Evolutionary conservation across 2,329 filamentous ascomycete species (phyloP), one percentile per base, ranked within the genome.

Genomic region (Fusarium sp.): DNA sequence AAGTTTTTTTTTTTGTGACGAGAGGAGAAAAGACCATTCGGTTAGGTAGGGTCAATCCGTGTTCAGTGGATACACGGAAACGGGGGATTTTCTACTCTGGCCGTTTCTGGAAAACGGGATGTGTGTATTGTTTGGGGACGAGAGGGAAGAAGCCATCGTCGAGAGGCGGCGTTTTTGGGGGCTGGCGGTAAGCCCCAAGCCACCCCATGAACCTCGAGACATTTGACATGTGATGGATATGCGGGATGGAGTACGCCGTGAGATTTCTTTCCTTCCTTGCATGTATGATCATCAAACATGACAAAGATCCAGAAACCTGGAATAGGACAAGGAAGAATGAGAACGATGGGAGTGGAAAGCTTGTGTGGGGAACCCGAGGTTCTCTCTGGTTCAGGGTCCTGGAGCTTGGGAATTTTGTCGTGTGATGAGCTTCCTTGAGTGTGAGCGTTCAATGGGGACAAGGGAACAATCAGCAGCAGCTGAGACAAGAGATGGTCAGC

Each of bases 331-430:
- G 25, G 47, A 50, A 30, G 9, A 50, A 52, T 15, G 45, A 11
- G 22, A 17, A 30, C 15, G 27, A 52, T 32, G 17, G 30, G 50
- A n/a, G 30, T 40, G 30, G 43, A 50, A 59, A 73, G 64, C 71
- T 73, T 64, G 68, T 69, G 71, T 74, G 71, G 71, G 64, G 68
- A 70, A 62, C 6, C 27, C 17, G 50, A n/a, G 45, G 17, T n/a
- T 54, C 47, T 45, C 14, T 45, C 58, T 60, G 54, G 54, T 74
- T 58, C 54, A 74, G 68, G 71, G 68, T 74, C 62, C 65, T 69
- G 45, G 71, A 74, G 50, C 25, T 62, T 62, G 35, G 60, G 27
- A 22, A 17, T 33, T 58, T 58, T 52, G 45, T 74, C 61, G 35
- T 63, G 61, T 73, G 68, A 69, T 58, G n/a, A 52, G 56, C n/a